Evolutionary conservation across 1,284 basidiomycete species (phyloP).

Genomic region (Cutaneotrichosporon cavernicola): DNA sequence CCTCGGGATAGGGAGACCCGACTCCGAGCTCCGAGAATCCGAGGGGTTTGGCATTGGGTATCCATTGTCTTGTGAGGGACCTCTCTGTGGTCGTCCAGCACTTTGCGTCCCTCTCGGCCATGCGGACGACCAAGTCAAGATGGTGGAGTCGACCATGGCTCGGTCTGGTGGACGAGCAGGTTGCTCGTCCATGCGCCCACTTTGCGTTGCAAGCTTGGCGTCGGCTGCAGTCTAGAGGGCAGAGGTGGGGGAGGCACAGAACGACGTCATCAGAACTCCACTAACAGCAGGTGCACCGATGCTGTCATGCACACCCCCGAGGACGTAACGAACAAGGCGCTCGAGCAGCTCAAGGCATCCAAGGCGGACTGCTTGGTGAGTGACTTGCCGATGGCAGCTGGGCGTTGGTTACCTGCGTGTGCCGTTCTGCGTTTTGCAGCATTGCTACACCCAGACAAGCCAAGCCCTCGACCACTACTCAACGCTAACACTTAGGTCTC

Average conservation of each 20-base stretch:
- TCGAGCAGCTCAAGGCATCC: constrained; percentile 39
- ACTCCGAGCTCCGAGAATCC: too few relatives aligned
- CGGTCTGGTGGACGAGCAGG: too few relatives aligned
- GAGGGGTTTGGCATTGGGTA: too few relatives aligned
- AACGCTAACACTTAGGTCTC: constrained; percentile 17
- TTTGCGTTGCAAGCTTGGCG: too few relatives aligned
- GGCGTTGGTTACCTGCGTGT: not conserved
- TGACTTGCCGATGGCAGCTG: not conserved
- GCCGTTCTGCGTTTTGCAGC: not conserved
- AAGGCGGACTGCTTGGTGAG: constrained; percentile 55
- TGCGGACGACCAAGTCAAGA: too few relatives aligned
- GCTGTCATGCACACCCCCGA: constrained; percentile 58
- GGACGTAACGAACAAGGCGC: constrained; percentile 51
- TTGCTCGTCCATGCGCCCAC: too few relatives aligned
- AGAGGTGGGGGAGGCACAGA: not conserved
- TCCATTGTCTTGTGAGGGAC: too few relatives aligned
- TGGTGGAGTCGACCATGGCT: too few relatives aligned
- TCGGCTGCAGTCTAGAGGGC: not conserved
- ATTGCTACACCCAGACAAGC: too few relatives aligned
- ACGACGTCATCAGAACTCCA: not conserved
- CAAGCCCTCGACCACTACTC: not conserved
- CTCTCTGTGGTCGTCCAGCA: too few relatives aligned
- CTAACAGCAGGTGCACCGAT: constrained; percentile 38
- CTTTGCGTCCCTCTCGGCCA: too few relatives aligned
- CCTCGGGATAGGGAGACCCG: too few relatives aligned